phyloP scores from a whole-genome alignment of 176 grass and related monocot genomes.

The maize (Zea mays) region DNA sequence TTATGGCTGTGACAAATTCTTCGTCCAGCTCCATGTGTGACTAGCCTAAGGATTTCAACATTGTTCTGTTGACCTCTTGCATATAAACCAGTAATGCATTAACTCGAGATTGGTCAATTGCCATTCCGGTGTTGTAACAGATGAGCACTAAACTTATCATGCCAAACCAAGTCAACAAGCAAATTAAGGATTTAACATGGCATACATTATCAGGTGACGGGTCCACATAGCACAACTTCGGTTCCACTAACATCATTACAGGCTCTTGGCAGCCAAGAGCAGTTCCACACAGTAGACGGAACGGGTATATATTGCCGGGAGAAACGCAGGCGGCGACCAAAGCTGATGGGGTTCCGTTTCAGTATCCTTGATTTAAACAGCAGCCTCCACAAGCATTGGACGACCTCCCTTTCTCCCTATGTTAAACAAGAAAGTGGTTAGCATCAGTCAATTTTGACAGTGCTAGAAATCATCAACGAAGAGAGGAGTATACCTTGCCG shows the following conservation, averaged over 20 bases:
- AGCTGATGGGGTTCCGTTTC: constrained; percentile 19
- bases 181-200: constrained; percentile 15
- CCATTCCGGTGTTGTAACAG: not conserved
- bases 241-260: constrained; percentile 42
- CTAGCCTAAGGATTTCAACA: not conserved
- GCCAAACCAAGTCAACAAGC: constrained; percentile 29
- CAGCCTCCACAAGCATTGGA: constrained; percentile 14
- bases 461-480: not conserved
- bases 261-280: constrained; percentile 1
- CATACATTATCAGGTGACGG: not conserved
- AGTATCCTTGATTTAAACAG: not conserved
- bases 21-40: not conserved
- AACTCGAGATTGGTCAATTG: not conserved
- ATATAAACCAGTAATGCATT: not conserved
- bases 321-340: constrained; percentile 15
- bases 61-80: not conserved
- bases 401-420: constrained; percentile 9
- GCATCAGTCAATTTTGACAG: not conserved
- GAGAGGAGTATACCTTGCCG: constrained; percentile 15
- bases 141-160: constrained; percentile 19
- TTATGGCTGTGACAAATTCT: constrained; percentile 6
- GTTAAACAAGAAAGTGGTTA: constrained; percentile 23
- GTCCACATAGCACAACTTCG: constrained; percentile 3
- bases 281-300: constrained; percentile 15
- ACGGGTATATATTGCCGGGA: not conserved